phyloP scores from a whole-genome alignment of 495 filamentous ascomycete genomes.

The Penicillium lagena region DNA sequence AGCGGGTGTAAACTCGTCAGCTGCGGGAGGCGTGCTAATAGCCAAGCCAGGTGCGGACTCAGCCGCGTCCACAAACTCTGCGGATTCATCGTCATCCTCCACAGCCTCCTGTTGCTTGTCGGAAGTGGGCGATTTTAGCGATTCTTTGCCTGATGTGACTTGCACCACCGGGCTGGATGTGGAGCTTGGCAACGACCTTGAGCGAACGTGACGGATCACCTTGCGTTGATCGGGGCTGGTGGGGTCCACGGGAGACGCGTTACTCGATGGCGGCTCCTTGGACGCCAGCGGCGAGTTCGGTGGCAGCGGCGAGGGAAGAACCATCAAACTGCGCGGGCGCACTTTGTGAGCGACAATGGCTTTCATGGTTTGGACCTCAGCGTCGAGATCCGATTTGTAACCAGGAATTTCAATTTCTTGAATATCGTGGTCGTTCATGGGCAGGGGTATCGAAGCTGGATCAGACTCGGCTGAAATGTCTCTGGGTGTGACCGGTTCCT shows the following conservation, averaged over 20 bases:
- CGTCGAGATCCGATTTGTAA: conserved; percentile 51
- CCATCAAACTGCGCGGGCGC: conserved; percentile 59
- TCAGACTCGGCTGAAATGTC: conserved; percentile 26
- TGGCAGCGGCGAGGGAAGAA: conserved; percentile 31
- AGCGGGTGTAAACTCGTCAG: conserved; percentile 2
- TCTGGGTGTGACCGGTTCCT: conserved; percentile 20
- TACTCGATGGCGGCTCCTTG: conserved; percentile 28
- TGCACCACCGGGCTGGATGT: conserved; percentile 12
- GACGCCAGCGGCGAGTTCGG: conserved; percentile 11
- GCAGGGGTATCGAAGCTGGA: conserved; percentile 54
- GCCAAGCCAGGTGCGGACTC: conserved; percentile 16
- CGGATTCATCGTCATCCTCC: conserved; percentile 36
- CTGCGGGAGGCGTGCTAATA: conserved; percentile 11
- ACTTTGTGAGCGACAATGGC: conserved; percentile 39
- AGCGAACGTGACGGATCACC: conserved; percentile 39
- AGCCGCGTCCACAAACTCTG: conserved; percentile 20
- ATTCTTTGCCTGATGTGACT: conserved; percentile 8
- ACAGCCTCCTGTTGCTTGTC: conserved; percentile 34
- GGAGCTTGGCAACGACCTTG: conserved; percentile 47
- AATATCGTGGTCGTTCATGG: conserved; percentile 61
- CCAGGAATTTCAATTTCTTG: conserved; percentile 69
- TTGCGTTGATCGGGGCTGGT: conserved; percentile 12
- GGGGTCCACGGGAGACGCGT: conserved; percentile 23
- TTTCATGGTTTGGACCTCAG: conserved; percentile 48
- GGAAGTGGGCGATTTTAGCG: conserved; percentile 17